Percentiles rank a stretch among this genome's conserved stretches.
phyloP scores from a whole-genome alignment of 2,329 filamentous ascomycete species.

The Aschersonia sp. region DNA sequence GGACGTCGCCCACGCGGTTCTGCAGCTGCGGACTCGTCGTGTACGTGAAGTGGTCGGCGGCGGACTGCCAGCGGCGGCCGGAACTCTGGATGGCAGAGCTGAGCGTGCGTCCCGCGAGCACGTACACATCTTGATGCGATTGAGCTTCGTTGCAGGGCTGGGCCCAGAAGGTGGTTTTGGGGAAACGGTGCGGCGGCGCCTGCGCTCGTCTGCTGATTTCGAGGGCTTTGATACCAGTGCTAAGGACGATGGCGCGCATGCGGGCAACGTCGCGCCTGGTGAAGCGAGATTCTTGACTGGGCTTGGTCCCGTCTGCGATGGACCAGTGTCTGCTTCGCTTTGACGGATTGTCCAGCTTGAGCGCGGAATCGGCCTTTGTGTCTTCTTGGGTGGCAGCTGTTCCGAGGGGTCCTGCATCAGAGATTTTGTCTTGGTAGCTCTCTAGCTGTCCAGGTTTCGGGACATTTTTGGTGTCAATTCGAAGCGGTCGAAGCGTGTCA shows the following conservation, averaged over 20 bases:
- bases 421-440: conserved; percentile 4
- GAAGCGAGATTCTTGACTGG: conserved; percentile 23
- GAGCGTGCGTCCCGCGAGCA: conserved; percentile 37
- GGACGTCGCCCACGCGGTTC: conserved; percentile 29
- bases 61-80: conserved; percentile 40
- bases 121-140: conserved; percentile 30
- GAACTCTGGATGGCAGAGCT: conserved; percentile 30
- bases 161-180: conserved; percentile 8
- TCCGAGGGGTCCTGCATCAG: no score
- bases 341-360: no score
- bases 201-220: conserved; percentile 57
- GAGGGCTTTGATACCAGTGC: conserved; percentile 78
- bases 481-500: conserved; percentile 33
- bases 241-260: conserved; percentile 62
- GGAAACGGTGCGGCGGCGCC: conserved; percentile 15
- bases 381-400: no score
- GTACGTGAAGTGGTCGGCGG: conserved; percentile 43
- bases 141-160: not conserved
- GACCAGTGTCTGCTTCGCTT: conserved; percentile 31
- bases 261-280: conserved; percentile 66
- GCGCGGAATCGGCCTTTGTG: no score
- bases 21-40: conserved; percentile 40
- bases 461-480: conserved; percentile 29
- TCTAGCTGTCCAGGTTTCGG: conserved; percentile 20
- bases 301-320: conserved; percentile 27